phyloP scores from a whole-genome alignment of 495 filamentous ascomycete species.

The Penicillium antarcticum region DNA sequence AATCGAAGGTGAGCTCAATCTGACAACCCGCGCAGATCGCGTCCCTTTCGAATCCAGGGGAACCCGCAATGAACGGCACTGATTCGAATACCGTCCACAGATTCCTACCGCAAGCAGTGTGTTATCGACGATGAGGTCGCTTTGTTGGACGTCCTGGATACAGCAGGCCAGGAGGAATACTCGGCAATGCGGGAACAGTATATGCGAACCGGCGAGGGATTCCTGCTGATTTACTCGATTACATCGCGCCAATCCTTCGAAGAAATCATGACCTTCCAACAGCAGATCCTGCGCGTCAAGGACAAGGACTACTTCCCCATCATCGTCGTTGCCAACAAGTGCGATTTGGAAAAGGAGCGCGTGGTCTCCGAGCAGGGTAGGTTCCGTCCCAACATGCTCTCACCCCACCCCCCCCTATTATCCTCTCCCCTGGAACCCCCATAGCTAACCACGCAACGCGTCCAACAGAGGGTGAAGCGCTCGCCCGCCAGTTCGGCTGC shows the following conservation, averaged over 20 bases:
- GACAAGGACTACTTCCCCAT: constrained; percentile 99
- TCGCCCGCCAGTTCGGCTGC: constrained; percentile 86
- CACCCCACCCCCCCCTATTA: background rate
- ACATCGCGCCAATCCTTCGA: constrained; percentile 96
- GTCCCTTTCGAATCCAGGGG: background rate
- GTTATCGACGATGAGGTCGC: constrained; percentile 97
- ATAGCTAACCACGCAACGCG: constrained; percentile 5
- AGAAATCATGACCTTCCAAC: constrained; percentile 96
- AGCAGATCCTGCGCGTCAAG: constrained; percentile 97
- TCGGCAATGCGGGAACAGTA: constrained; percentile 99
- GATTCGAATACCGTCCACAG: constrained; percentile 44
- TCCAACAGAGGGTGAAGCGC: constrained; percentile 76
- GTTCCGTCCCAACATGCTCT: constrained; percentile 16
- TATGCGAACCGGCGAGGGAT: constrained; percentile 98
- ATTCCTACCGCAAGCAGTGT: constrained; percentile 99
- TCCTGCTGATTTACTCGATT: constrained; percentile 97
- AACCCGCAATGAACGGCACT: background rate
- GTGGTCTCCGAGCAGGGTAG: constrained; percentile 88
- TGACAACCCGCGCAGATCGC: constrained; percentile 1
- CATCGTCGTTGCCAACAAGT: constrained; percentile 99
- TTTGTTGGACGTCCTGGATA: constrained; percentile 94
- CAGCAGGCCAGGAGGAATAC: constrained; percentile 98
- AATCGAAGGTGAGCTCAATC: constrained; percentile 79
- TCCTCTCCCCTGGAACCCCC: background rate
- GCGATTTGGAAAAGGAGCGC: constrained; percentile 89